Base-by-base conservation (phyloP, 2,329 filamentous ascomycete genomes). In the Botrytis byssoidea region DNA sequence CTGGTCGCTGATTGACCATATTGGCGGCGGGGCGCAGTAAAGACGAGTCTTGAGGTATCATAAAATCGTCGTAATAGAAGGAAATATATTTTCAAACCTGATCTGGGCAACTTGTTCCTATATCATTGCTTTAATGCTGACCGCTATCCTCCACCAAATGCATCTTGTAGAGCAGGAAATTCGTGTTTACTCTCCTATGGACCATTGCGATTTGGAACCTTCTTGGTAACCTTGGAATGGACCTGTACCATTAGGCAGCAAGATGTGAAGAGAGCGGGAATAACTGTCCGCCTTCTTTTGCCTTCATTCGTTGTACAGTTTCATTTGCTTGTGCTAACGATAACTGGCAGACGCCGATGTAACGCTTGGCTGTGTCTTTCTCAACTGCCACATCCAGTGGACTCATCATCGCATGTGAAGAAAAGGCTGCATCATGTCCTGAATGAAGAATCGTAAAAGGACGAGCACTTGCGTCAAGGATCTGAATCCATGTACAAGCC, bases 81-180 rank as follows among this genome's bases (percentile, higher is more conserved):
- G n/a, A 69, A 61, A 48, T 69, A 29, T 69, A 51, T 69, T 69
- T 55, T 35, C 40, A 48, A 69, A 61, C 40, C 18, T 44, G 59
- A 69, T 37, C 71, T 35, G 64, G 71, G 71, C 55, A 73, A 73
- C 71, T 71, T 65, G 71, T 68, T n/a, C 55, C 64, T 73, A 73
- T 69, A 73, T 73, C 64, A 73, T 73, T 42, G 10, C 44, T 59
- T 42, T 18, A 48, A 69, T 35, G 55, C 51, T 69, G 55, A 69
- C 64, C 55, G 55, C 55, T 6, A 59, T 51, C 69, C 20, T 12
- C 44, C 32, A 48, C 42, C 8, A 14, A 61, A 40, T 51, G 35
- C 18, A 44, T 61, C 64, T 48, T 29, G 32, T 25, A 68, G 48
- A 20, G 20, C 6, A 29, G 29, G 5, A 16, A 29, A 44, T 37